phyloP scores from a whole-genome alignment of 1,284 basidiomycete species.

The Pseudomicrostroma phylloplanum region DNA sequence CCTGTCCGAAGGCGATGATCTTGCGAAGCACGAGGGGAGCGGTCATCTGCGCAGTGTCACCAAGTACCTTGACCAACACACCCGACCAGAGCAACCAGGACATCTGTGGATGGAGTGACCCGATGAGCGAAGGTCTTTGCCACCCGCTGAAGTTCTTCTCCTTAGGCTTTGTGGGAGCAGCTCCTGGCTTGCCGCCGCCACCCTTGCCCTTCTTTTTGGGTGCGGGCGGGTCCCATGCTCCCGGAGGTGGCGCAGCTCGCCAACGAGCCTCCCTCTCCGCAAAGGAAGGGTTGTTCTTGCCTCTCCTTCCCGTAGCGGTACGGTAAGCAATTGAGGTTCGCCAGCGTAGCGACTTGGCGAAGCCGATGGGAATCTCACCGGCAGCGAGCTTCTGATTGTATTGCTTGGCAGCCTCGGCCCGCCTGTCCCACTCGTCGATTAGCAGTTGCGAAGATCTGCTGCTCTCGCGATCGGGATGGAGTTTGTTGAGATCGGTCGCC shows the following conservation, averaged over 20 bases:
- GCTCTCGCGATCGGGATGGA: constrained; percentile 59
- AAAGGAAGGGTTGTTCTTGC: constrained; percentile 19
- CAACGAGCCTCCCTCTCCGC: constrained; percentile 34
- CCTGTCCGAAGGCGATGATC: constrained; percentile 37
- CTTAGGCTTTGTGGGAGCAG: not conserved
- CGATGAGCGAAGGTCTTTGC: constrained; percentile 61
- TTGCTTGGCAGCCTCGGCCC: constrained; percentile 60
- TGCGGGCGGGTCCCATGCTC: not conserved
- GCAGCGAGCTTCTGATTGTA: constrained; percentile 65
- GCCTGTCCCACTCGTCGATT: constrained; percentile 60
- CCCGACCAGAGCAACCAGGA: constrained; percentile 75
- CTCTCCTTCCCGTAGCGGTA: constrained; percentile 10
- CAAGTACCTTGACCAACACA: constrained; percentile 60
- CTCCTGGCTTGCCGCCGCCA: constrained; percentile 10
- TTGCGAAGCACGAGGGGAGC: constrained; percentile 40
- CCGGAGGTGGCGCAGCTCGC: constrained; percentile 25
- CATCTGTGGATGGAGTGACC: constrained; percentile 74
- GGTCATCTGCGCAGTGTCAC: constrained; percentile 39
- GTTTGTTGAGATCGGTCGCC: constrained; percentile 74
- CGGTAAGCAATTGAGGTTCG: constrained; percentile 50
- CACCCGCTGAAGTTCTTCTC: constrained; percentile 17
- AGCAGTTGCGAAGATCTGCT: constrained; percentile 62
- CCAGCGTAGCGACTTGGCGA: constrained; percentile 60
- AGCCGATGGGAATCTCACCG: constrained; percentile 62
- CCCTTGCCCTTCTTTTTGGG: constrained; percentile 1